These are phyloP conservation scores for Pseudogymnoascus sp. DNA, from an alignment of 2,329 filamentous ascomycete genomes.

Conservation along the genomic window DNA sequence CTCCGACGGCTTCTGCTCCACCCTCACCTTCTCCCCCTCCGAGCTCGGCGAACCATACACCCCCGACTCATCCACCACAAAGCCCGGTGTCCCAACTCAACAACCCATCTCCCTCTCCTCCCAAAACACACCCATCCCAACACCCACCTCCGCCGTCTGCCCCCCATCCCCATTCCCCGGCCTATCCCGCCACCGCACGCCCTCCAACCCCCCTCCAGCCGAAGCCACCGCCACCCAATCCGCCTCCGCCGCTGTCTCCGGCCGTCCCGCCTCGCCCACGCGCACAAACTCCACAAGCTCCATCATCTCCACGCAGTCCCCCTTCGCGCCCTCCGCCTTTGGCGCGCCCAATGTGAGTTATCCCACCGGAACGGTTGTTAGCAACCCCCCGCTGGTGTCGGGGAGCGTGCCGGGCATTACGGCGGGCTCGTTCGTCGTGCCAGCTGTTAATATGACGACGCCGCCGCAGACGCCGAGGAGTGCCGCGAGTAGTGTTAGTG, in stretches of 20 bases:
- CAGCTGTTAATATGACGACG: slow-evolving; percentile 69
- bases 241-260: slow-evolving; percentile 47
- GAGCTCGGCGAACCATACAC: slow-evolving; percentile 80
- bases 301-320: slow-evolving; percentile 54
- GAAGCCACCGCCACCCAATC: slow-evolving; percentile 48
- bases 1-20: slow-evolving; percentile 95
- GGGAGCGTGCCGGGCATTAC: slow-evolving; percentile 71
- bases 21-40: slow-evolving; percentile 72
- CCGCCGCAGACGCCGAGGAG: slow-evolving; percentile 81
- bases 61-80: slow-evolving; percentile 51
- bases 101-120: slow-evolving; percentile 39
- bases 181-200: slow-evolving; percentile 45
- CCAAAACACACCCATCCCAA: slow-evolving; percentile 63
- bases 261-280: slow-evolving; percentile 67
- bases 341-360: slow-evolving; percentile 34
- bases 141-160: slow-evolving; percentile 54
- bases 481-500: slow-evolving; percentile 48
- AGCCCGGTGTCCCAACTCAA: slow-evolving; percentile 34
- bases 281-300: slow-evolving; percentile 83
- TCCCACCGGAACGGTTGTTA: slow-evolving; percentile 47
- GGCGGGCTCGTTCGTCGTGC: slow-evolving; percentile 35
- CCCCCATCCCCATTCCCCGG: slow-evolving; percentile 50
- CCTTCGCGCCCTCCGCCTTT: slow-evolving; percentile 25
- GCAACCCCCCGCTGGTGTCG: slow-evolving; percentile 71
- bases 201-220: slow-evolving; percentile 50